Evolutionary conservation across 768 basidiomycete species (phyloP).

Genomic region (Dioszegia crocea): DNA sequence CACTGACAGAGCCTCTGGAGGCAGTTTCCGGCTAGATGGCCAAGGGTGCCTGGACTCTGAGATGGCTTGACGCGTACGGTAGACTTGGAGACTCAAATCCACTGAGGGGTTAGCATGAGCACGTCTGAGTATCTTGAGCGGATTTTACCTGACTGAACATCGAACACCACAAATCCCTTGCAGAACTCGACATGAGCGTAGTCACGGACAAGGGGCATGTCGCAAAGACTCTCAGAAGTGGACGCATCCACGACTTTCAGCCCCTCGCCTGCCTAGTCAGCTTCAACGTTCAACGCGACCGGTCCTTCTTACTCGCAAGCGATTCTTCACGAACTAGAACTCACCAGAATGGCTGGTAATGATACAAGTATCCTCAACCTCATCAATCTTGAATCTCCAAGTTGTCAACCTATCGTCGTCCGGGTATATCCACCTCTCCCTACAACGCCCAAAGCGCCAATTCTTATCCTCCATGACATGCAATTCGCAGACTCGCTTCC

Average conservation of each 20-base stretch:
- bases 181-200: slow-evolving; percentile 35
- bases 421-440: slow-evolving; percentile 22
- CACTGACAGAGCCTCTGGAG: not conserved
- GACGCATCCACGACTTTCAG: too few species aligned
- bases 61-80: slow-evolving; percentile 28
- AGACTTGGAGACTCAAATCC: slow-evolving; percentile 26
- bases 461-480: slow-evolving; percentile 17
- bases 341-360: slow-evolving; percentile 23
- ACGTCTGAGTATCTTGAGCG: too few species aligned
- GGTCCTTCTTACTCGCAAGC: too few species aligned
- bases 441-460: slow-evolving; percentile 26
- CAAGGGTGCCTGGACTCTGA: slow-evolving; percentile 4
- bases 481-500: slow-evolving; percentile 18
- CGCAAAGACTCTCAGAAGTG: slow-evolving; percentile 14
- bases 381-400: slow-evolving; percentile 36
- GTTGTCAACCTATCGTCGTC: slow-evolving; percentile 5
- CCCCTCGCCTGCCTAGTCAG: too few species aligned
- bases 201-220: slow-evolving; percentile 9
- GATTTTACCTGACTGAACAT: too few species aligned
- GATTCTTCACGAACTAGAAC: not conserved
- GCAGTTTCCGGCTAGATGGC: not conserved
- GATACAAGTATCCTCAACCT: slow-evolving; percentile 21
- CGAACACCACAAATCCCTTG: slow-evolving; percentile 34
- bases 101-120: too few species aligned
- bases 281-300: too few species aligned